Evolutionary conservation across 257 asterid genomes (phyloP).

Genomic region (Plantago elongata): DNA sequence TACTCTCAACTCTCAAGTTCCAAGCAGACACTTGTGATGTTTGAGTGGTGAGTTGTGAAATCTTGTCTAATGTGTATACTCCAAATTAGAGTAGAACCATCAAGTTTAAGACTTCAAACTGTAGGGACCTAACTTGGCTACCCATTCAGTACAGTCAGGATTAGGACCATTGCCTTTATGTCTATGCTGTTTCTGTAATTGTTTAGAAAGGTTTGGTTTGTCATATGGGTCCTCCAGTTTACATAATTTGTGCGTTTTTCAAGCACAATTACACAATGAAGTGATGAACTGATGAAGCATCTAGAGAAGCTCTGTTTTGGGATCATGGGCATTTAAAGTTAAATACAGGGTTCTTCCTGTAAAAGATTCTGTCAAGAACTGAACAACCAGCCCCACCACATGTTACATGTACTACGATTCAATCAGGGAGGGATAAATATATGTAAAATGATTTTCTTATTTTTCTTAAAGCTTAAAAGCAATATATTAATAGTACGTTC

Average conservation of each 20-base stretch:
- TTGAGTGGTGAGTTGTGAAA: not conserved
- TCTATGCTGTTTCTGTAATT: not conserved
- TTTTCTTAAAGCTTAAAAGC: too few species aligned
- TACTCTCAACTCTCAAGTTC: too few species aligned
- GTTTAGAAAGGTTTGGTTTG: constrained; percentile 1
- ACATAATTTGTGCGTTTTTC: not conserved
- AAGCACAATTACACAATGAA: not conserved
- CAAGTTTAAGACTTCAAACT: not conserved
- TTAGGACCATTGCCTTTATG: not conserved
- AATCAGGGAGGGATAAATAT: not conserved
- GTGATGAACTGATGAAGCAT: too few species aligned
- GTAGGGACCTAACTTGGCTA: not conserved
- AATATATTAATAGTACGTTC: too few species aligned
- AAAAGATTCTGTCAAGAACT: not conserved
- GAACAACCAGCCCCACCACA: not conserved
- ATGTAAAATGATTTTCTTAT: too few species aligned
- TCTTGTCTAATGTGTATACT: not conserved
- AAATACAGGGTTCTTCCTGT: constrained; percentile 5
- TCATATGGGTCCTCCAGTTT: constrained; percentile 12
- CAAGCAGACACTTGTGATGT: not conserved
- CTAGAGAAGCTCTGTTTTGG: not conserved
- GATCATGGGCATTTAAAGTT: not conserved
- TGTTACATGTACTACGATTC: too few species aligned
- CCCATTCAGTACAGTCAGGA: not conserved
- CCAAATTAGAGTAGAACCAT: not conserved